A percentile compares a stretch with the other conserved stretches of the same genome.
Conservation (phyloP, 106 monocot genomes). For the Acorus calamus region DNA sequence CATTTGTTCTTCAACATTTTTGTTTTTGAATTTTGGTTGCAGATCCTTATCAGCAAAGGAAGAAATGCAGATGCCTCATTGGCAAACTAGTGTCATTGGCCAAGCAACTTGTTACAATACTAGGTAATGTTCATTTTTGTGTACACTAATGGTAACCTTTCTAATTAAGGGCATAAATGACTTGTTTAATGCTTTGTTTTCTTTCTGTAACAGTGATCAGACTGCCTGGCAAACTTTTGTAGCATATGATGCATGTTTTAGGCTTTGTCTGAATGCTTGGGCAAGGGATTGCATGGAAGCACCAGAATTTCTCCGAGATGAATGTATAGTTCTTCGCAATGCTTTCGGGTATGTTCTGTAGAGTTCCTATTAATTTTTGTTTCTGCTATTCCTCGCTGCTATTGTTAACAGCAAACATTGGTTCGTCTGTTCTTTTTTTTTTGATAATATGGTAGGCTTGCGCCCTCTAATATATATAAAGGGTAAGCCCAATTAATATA, state of each 20-base stretch:
- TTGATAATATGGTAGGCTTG: too few species aligned
- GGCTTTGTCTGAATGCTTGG: conserved; percentile 88
- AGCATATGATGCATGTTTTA: conserved; percentile 95
- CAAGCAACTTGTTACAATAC: conserved; percentile 32
- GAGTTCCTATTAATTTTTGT: too few species aligned
- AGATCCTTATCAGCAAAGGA: conserved; percentile 26
- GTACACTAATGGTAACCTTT: not conserved
- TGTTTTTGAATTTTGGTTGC: conserved; percentile 1
- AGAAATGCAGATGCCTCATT: conserved; percentile 14
- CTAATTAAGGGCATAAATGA: not conserved
- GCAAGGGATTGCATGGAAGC: conserved; percentile 76
- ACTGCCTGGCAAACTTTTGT: conserved; percentile 90
- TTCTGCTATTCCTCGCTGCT: too few species aligned
- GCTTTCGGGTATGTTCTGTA: conserved; percentile 65
- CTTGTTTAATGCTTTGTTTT: not conserved
- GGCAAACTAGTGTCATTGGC: conserved; percentile 21
- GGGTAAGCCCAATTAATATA: too few species aligned
- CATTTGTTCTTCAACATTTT: too few species aligned
- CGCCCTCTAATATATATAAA: too few species aligned
- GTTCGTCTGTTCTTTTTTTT: too few species aligned
- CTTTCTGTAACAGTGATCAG: conserved; percentile 46
- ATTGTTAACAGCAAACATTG: too few species aligned
- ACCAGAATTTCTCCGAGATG: conserved; percentile 78
- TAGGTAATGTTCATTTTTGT: conserved; percentile 19
- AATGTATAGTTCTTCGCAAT: conserved; percentile 64